These are phyloP conservation scores for Auricularia cornea DNA, from an alignment of 768 basidiomycete species.

Conservation along the genomic window DNA sequence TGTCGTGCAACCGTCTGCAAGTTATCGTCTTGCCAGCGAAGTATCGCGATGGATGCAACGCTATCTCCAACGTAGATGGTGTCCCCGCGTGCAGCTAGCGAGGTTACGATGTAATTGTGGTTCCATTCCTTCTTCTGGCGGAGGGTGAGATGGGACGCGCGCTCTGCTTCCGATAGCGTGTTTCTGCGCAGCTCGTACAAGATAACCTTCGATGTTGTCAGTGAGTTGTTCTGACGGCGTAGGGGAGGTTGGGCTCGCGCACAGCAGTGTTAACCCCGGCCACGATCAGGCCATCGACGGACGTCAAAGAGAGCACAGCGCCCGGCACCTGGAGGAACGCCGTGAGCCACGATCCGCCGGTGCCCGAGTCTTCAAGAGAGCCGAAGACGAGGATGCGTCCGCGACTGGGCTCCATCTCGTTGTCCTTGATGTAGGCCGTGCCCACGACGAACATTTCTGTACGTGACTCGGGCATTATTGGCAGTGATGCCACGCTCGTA, in stretches of 20 bases:
- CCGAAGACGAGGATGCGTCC: constrained; percentile 53
- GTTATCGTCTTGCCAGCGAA: constrained; percentile 40
- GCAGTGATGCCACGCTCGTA: constrained; percentile 33
- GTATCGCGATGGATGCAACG: constrained; percentile 66
- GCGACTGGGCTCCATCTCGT: constrained; percentile 29
- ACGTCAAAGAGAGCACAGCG: constrained; percentile 58
- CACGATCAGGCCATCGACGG: constrained; percentile 41
- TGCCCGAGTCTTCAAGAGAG: constrained; percentile 18
- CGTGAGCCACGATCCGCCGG: constrained; percentile 21
- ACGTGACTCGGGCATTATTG: constrained; percentile 18
- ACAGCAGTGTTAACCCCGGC: constrained; percentile 75
- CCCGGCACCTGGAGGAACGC: constrained; percentile 45
- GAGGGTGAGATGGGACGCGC: constrained; percentile 21
- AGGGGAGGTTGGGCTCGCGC: background rate
- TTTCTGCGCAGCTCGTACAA: background rate
- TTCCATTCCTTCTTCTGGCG: constrained; percentile 46
- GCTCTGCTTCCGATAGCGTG: constrained; percentile 27
- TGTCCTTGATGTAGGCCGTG: constrained; percentile 24
- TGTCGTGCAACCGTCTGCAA: constrained; percentile 58
- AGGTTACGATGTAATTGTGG: constrained; percentile 73
- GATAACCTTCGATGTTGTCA: background rate
- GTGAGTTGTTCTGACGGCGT: background rate
- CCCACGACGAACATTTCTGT: constrained; percentile 39
- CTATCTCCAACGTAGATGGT: constrained; percentile 69
- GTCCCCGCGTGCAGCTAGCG: constrained; percentile 47